phyloP scores from a whole-genome alignment of 2,329 filamentous ascomycete species.

The Aspergillus sp. region DNA sequence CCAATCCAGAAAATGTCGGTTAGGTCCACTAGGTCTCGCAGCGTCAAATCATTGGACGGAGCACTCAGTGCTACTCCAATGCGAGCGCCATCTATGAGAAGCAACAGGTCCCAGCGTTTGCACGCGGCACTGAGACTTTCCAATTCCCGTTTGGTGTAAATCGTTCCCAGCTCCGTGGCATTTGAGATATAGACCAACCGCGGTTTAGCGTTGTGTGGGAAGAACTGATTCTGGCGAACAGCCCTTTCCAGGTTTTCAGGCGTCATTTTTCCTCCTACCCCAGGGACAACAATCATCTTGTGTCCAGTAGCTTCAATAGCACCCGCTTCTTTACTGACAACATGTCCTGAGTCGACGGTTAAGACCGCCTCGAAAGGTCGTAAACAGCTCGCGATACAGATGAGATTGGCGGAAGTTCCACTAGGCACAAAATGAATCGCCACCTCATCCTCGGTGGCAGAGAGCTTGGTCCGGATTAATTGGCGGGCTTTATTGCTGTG shows the following conservation, averaged over 20 bases:
- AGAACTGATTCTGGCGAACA: constrained; percentile 45
- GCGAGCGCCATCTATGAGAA: constrained; percentile 46
- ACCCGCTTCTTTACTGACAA: constrained; percentile 45
- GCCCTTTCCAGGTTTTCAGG: constrained; percentile 37
- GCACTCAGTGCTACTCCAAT: constrained; percentile 41
- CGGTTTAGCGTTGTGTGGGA: constrained; percentile 47
- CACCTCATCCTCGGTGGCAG: constrained; percentile 31
- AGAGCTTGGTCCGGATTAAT: constrained; percentile 33
- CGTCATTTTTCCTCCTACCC: constrained; percentile 44
- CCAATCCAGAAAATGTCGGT: constrained; percentile 52
- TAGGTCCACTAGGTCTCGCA: constrained; percentile 41
- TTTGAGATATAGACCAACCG: constrained; percentile 49
- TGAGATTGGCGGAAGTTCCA: constrained; percentile 47
- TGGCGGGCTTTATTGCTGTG: constrained; percentile 39
- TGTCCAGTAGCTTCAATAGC: constrained; percentile 48
- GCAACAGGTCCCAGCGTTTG: constrained; percentile 34
- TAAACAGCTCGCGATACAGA: constrained; percentile 47
- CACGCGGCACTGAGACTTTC: constrained; percentile 39
- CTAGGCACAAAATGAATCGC: constrained; percentile 48
- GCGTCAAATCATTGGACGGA: constrained; percentile 37
- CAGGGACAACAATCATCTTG: constrained; percentile 46
- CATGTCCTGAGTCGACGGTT: constrained; percentile 45
- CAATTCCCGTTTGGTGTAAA: constrained; percentile 42
- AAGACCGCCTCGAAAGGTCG: constrained; percentile 48
- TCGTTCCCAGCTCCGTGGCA: constrained; percentile 46